Evolutionary conservation across 2,329 filamentous ascomycete species (phyloP), one percentile per base, ranked within the genome.

Genomic region (Paraconiothyrium sp.): DNA sequence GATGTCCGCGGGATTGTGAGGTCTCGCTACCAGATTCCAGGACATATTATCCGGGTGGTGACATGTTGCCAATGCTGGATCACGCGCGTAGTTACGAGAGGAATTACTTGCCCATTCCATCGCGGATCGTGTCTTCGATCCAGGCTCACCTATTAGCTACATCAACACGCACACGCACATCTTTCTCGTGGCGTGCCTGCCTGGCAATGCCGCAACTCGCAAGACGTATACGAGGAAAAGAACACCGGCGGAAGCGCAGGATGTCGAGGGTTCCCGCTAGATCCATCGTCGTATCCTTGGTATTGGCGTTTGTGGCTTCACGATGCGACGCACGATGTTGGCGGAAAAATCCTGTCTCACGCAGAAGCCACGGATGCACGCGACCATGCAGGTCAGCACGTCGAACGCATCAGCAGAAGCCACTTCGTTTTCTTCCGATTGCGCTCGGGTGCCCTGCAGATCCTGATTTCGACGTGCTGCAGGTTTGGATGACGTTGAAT

Each of bases 11-110:
- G 22, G n/a, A 14, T 22, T n/a, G 20, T 20, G 22, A 34, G 52
- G 13, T 20, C 14, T 56, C 54, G 54, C 54, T 56, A 56, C 54
- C 54, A 37, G 30, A 56, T 24, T 35, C 43, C 54, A 56, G 54
- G 54, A 48, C 54, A 24, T 46, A 46, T 56, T 47, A 47, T 48
- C 30, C 43, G 54, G 54, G 54, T 39, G 13, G 11, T 43, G 51
- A 20, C 2, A 4, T 13, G 37, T 44, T 32, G 39, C 14, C 43
- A 34, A 47, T 43, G 27, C 14, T 8, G 13, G n/a, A 46, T 55
- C 39, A 22, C 41, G 41, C 41, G 43, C n/a, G n/a, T 14, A 13
- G 39, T 13, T n/a, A 37, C 14, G 30, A 44, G 22, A 14, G 13
- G 27, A 30, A 4, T 30, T 30, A 30, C 37, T 39, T 16, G 10